phyloP scores from a whole-genome alignment of 2,329 filamentous ascomycete genomes.

The Penicillium decumbens region DNA sequence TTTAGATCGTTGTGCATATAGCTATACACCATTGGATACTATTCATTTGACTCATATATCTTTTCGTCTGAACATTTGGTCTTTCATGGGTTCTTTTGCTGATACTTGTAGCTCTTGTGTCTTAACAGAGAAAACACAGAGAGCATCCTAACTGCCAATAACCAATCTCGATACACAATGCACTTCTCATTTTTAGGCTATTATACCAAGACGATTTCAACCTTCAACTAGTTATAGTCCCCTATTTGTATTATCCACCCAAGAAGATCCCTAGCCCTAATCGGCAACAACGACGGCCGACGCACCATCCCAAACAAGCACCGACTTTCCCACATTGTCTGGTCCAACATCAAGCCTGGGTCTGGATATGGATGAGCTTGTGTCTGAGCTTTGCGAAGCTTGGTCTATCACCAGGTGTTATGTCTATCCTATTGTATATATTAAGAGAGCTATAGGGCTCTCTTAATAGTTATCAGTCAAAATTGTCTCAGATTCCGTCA shows the following conservation, averaged over 20 bases:
- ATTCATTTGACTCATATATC: background rate
- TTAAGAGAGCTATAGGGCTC: background rate
- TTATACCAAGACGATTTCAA: no score
- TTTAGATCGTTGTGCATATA: conserved; percentile 9
- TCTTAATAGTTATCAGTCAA: background rate
- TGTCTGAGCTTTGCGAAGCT: background rate
- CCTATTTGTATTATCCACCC: no score
- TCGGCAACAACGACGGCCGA: no score
- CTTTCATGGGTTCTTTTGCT: background rate
- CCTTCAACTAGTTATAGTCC: no score
- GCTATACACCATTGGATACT: conserved; percentile 2
- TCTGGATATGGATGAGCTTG: no score
- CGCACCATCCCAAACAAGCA: no score
- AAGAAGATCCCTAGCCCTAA: no score
- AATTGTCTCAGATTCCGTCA: background rate
- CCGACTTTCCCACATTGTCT: no score
- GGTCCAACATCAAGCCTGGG: no score
- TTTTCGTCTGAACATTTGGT: background rate
- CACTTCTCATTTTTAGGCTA: no score
- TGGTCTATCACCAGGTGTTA: background rate
- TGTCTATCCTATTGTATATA: background rate
- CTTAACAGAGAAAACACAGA: background rate
- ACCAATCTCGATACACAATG: background rate
- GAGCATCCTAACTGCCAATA: background rate
- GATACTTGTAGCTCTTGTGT: background rate